Evolutionary conservation across 495 filamentous ascomycete genomes (phyloP).

Genomic region (Penicillium cinerascens): DNA sequence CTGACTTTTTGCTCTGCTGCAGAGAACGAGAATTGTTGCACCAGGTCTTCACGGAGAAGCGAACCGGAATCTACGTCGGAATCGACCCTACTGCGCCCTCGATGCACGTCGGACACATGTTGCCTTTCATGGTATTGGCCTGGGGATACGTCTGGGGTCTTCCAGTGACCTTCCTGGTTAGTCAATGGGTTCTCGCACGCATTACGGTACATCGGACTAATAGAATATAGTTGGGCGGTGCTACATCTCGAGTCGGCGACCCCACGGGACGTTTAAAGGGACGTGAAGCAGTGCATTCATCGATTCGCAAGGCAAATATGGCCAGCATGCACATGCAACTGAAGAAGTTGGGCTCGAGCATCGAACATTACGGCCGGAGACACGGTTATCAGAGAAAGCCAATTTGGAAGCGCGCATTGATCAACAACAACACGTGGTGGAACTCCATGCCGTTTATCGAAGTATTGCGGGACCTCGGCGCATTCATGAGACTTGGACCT

Average conservation of each 20-base stretch:
- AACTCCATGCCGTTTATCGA: slow-evolving; percentile 65
- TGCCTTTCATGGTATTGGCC: slow-evolving; percentile 90
- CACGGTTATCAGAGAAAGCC: slow-evolving; percentile 60
- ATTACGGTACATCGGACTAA: slow-evolving; percentile 6
- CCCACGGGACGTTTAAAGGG: slow-evolving; percentile 72
- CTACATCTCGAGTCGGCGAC: slow-evolving; percentile 84
- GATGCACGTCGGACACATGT: slow-evolving; percentile 86
- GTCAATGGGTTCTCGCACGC: slow-evolving; percentile 8
- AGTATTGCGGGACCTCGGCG: slow-evolving; percentile 67
- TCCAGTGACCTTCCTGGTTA: slow-evolving; percentile 63
- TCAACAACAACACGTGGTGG: slow-evolving; percentile 82
- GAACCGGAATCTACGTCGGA: slow-evolving; percentile 80
- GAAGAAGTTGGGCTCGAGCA: slow-evolving; percentile 70
- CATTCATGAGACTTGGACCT: slow-evolving; percentile 67
- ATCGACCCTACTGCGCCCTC: slow-evolving; percentile 91
- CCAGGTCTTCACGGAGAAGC: slow-evolving; percentile 62
- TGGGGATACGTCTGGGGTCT: slow-evolving; percentile 90
- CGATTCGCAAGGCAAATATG: slow-evolving; percentile 64
- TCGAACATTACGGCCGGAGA: slow-evolving; percentile 56
- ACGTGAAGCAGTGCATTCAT: slow-evolving; percentile 53
- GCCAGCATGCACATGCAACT: slow-evolving; percentile 76
- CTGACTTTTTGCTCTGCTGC: slow-evolving; percentile 15
- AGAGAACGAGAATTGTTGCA: slow-evolving; percentile 65
- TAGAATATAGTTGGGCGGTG: slow-evolving; percentile 63
- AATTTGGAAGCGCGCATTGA: slow-evolving; percentile 60